Conservation (phyloP, 2,329 filamentous ascomycete genomes). For the Pseudogymnoascus sp. region DNA sequence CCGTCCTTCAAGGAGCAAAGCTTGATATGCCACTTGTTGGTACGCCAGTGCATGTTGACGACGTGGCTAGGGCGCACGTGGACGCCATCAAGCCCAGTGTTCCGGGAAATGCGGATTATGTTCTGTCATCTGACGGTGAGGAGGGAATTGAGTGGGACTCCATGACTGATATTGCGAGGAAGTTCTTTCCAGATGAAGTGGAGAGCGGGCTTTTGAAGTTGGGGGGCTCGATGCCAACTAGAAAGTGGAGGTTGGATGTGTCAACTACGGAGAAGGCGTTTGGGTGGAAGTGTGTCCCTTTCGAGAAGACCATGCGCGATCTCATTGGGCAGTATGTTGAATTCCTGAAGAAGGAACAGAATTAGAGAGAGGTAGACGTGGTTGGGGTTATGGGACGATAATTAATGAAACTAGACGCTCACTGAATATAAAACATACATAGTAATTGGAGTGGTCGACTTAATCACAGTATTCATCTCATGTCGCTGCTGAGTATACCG, state of each 20-base stretch:
- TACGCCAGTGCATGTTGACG: conserved; percentile 6
- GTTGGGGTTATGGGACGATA: not conserved
- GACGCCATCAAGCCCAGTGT: conserved; percentile 4
- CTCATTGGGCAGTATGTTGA: conserved; percentile 31
- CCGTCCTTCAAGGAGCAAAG: not conserved
- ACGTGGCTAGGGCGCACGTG: conserved; percentile 5
- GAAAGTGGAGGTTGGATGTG: conserved; percentile 27
- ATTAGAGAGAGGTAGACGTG: not conserved
- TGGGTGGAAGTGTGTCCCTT: conserved; percentile 28
- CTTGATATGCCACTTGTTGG: conserved; percentile 1
- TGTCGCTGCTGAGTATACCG: not conserved
- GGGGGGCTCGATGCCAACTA: conserved; percentile 23
- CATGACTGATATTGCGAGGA: conserved; percentile 31
- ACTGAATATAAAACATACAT: not conserved
- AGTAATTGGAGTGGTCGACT: not conserved
- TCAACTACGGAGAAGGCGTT: conserved; percentile 28
- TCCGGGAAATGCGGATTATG: not conserved
- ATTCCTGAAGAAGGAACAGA: conserved; percentile 15
- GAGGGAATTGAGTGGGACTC: conserved; percentile 32
- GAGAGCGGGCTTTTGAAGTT: conserved; percentile 25
- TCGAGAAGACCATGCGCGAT: conserved; percentile 30
- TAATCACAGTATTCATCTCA: not conserved
- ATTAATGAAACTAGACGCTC: not conserved
- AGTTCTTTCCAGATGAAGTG: conserved; percentile 27
- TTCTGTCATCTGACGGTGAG: conserved; percentile 9